Percentiles rank a stretch among this genome's conserved stretches.
phyloP scores from a whole-genome alignment of 176 grass and related monocot genomes.

The Lolium perenne region DNA sequence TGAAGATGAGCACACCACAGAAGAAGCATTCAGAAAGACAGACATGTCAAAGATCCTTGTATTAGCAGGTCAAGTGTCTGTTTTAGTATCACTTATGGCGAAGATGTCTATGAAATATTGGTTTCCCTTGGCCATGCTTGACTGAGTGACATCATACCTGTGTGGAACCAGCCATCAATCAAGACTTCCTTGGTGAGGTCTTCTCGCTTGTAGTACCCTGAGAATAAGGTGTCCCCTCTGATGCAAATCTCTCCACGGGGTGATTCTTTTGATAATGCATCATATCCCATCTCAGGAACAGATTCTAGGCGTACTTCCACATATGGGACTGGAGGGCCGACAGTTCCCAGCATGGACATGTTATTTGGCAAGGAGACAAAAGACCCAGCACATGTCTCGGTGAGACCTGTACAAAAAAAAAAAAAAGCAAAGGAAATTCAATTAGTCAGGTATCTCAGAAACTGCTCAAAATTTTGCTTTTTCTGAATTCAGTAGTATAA shows the following conservation, averaged over 20 bases:
- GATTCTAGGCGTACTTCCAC: constrained; percentile 80
- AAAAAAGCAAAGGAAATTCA: neutral
- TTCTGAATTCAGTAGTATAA: neutral
- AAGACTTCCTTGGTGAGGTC: constrained; percentile 92
- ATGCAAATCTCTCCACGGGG: constrained; percentile 95
- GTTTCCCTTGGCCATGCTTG: constrained; percentile 24
- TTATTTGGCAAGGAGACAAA: constrained; percentile 84
- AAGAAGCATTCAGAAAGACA: constrained; percentile 26
- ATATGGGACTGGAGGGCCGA: constrained; percentile 90
- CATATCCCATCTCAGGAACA: constrained; percentile 93
- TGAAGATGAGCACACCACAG: neutral
- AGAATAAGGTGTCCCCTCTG: constrained; percentile 81
- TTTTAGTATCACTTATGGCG: neutral
- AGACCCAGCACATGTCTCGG: constrained; percentile 82
- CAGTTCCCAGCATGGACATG: constrained; percentile 90
- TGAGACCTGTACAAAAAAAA: constrained; percentile 67
- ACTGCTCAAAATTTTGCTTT: neutral
- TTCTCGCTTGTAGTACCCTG: constrained; percentile 94
- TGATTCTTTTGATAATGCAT: constrained; percentile 61
- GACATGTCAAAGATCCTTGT: constrained; percentile 20
- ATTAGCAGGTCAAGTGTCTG: neutral
- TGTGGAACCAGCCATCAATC: constrained; percentile 92
- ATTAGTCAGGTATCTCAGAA: constrained; percentile 7
- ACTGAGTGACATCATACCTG: constrained; percentile 51
- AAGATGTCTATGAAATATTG: constrained; percentile 7